Evolutionary conservation across 1,284 basidiomycete genomes (phyloP), one percentile per base, ranked within the genome.

Genomic region (Blastosporella zonata): DNA sequence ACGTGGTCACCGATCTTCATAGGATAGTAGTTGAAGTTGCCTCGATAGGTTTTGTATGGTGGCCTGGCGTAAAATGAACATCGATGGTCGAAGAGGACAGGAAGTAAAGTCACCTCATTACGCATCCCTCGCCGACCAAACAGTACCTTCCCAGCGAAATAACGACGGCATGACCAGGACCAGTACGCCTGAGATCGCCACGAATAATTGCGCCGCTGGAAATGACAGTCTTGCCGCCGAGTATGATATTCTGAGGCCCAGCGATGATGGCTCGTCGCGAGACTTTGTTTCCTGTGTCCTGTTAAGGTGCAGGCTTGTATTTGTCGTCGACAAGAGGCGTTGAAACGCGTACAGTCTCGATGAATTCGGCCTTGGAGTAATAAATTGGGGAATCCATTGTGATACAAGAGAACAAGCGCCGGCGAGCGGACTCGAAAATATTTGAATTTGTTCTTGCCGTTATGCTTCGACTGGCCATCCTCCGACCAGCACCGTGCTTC

Each of bases 1-100:
- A 98, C 96, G 64, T 92, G 87, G 68, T 99, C 95, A 1, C 93
- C 91, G 22, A 99, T 84, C 65, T 96, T 94, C 84, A 97, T 92
- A 1, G 97, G 96, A 62, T 98, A 97, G 69, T 97, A 98, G 59
- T 97, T 97, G 78, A 97, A 97, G 50, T 85, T 83, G 43, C 90
- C 90, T 49, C 90, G 82, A 63, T 92, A 93, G 0, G 90, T 93
- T 69, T 93, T 93, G 67, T 92, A 92, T 3, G 90, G 89, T 13
- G 89, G 88, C 54, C 88, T 90, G 35, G n/a, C 12, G 17, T 23
- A 23, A 6, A 22, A 13, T 8, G 5, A 39, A 21, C 18, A 25
- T 13, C 43, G 20, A 38, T 8, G 31, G 15, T 17, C 9, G 28
- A 38, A 18, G 35, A 12, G 6, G 22, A 10, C 27, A 46, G 53